phyloP scores from a whole-genome alignment of 2,329 filamentous ascomycete genomes.

The Waltergamsia citrina region DNA sequence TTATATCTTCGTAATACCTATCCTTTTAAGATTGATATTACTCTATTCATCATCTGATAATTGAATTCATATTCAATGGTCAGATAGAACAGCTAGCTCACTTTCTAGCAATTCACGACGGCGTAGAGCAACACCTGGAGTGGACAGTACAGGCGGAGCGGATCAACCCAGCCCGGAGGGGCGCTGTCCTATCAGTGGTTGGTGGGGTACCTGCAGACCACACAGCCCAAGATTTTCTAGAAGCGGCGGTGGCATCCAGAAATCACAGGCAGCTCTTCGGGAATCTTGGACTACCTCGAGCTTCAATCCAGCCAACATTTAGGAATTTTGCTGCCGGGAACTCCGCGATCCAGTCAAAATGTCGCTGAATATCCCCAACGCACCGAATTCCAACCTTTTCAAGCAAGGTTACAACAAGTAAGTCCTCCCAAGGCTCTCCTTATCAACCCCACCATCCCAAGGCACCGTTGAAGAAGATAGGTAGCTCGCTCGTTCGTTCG shows the following conservation, averaged over 20 bases:
- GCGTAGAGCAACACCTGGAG: too few species aligned
- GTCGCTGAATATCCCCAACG: slow-evolving; percentile 93
- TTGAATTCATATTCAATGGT: too few species aligned
- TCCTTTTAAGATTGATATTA: too few species aligned
- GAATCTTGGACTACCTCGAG: neutral
- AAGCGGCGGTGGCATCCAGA: slow-evolving; percentile 1
- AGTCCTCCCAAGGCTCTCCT: slow-evolving; percentile 15
- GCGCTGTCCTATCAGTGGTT: slow-evolving; percentile 2
- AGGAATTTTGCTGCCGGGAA: neutral
- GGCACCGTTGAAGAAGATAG: neutral
- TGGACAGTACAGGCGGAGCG: too few species aligned
- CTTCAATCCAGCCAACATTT: neutral
- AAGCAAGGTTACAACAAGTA: slow-evolving; percentile 96
- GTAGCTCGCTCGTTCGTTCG: neutral
- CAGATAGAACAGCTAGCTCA: neutral
- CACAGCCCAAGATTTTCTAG: slow-evolving; percentile 7
- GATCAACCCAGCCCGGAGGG: slow-evolving; percentile 6
- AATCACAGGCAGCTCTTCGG: slow-evolving; percentile 3
- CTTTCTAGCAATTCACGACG: too few species aligned
- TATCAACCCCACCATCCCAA: slow-evolving; percentile 7
- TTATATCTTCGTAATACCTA: too few species aligned
- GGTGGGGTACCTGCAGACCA: slow-evolving; percentile 3
- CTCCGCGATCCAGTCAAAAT: slow-evolving; percentile 37
- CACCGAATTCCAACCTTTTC: slow-evolving; percentile 88
- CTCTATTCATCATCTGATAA: too few species aligned